Base-by-base conservation (phyloP, 2,329 filamentous ascomycete genomes). In the Waltergamsia citrina region DNA sequence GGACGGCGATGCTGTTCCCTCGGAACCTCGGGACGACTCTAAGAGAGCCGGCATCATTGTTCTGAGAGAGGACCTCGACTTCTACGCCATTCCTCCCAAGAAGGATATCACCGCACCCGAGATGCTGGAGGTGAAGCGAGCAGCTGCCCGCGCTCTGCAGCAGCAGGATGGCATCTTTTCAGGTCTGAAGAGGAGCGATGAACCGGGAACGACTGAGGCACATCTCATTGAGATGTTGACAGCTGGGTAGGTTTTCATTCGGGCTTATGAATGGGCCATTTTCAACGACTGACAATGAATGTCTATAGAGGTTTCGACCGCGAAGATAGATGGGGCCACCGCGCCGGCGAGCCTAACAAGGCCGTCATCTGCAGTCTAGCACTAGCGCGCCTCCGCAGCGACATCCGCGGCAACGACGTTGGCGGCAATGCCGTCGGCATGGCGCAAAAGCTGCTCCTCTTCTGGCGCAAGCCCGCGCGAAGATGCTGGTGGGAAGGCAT, bases 401-500 rank as follows among this genome's bases (percentile, higher is more conserved):
- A 96, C 48, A 87, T 94, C 49, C 79, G 86, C 35, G 85, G 88
- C 46, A 81, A 79, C 49, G 77, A 81, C 39, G 72, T 77, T 62
- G 67, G 84, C 33, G 78, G 72, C 45, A 87, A 80, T 53, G 83
- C 86, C 1, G 86, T 96, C 14, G 90, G 90, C 34, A 98, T 98
- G 92, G 92, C 92, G 10, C 92, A 98, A 59, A 98, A 98, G 63
- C 73, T 98, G 30, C 71, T 98, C 11, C 71, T 98, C 4, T 98
- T 98, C 67, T 98, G 92, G 92, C 77, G 92, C 44, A 98, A 98
- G 62, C 92, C 92, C 12, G 92, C 92, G 11, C 71, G 92, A 40
- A 75, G 92, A 56, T 98, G 92, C 67, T 98, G 92, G 92, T 98
- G 92, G 92, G 92, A 98, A 57, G 92, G 92, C 17, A 83, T 98